Evolutionary conservation across 352 stramenopile genomes (phyloP).

Genomic region (Globisporangium sylvaticum): DNA sequence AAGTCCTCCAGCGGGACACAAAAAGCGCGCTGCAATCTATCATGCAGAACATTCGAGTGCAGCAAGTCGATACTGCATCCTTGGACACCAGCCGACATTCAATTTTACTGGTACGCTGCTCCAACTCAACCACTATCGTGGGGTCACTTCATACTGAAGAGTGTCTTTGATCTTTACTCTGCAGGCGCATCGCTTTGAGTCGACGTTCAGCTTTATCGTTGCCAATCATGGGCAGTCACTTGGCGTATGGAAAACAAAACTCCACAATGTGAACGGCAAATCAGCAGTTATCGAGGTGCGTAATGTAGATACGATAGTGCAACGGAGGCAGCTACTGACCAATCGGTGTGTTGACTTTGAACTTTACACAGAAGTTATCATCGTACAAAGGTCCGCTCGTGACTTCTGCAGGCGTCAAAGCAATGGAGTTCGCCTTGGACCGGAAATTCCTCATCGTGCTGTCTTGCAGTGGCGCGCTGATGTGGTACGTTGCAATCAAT

Average conservation of each 20-base stretch:
- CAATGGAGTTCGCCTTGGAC: conserved; percentile 8
- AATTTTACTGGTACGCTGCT: conserved; percentile 17
- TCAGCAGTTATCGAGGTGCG: conserved; percentile 6
- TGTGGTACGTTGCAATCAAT: conserved; percentile 19
- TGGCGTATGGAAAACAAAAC: conserved; percentile 6
- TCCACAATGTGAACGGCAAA: neutral
- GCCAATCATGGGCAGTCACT: conserved; percentile 16
- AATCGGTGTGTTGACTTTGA: neutral
- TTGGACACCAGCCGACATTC: conserved; percentile 18
- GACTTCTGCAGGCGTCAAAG: neutral
- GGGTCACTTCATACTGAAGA: neutral
- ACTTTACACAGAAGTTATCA: conserved; percentile 4
- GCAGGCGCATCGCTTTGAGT: conserved; percentile 15
- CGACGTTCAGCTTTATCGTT: conserved; percentile 10
- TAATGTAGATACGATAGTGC: too few species aligned
- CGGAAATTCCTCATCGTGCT: conserved; percentile 6
- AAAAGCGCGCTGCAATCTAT: conserved; percentile 22
- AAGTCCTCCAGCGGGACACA: conserved; percentile 14
- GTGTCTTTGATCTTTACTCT: neutral
- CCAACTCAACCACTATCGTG: neutral
- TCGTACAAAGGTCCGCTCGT: neutral
- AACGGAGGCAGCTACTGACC: neutral
- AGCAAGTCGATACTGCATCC: conserved; percentile 12
- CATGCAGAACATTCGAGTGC: conserved; percentile 24
- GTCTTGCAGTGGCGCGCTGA: conserved; percentile 20